These are phyloP conservation scores for Acrocalymma vagum DNA, from an alignment of 2,329 filamentous ascomycete genomes.

Conservation along the genomic window DNA sequence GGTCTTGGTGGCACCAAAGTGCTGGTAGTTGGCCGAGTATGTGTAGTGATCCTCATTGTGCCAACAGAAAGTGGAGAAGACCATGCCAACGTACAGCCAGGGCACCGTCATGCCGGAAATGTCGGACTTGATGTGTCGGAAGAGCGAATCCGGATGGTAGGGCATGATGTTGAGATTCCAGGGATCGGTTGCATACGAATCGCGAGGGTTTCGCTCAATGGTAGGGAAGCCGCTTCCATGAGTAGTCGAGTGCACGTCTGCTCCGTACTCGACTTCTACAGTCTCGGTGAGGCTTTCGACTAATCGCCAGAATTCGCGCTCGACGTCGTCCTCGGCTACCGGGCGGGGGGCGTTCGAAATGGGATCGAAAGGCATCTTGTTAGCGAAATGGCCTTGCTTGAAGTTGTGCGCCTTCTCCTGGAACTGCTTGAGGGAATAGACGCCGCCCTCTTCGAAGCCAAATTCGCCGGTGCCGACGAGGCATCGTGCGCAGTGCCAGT, in stretches of 20 bases:
- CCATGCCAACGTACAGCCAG: conserved; percentile 99
- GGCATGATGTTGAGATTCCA: conserved; percentile 97
- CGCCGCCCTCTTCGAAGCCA: conserved; percentile 94
- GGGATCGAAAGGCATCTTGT: conserved; percentile 88
- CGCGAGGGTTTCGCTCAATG: conserved; percentile 86
- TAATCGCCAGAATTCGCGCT: conserved; percentile 94
- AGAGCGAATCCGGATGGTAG: conserved; percentile 88
- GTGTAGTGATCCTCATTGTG: conserved; percentile 98
- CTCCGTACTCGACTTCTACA: conserved; percentile 97
- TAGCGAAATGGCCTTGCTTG: conserved; percentile 92
- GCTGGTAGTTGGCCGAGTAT: conserved; percentile 98
- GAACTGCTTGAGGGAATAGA: conserved; percentile 95
- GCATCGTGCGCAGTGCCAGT: conserved; percentile 97
- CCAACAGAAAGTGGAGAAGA: conserved; percentile 99
- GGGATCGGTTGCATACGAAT: conserved; percentile 86
- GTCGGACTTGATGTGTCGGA: conserved; percentile 96
- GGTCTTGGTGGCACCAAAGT: conserved; percentile 97
- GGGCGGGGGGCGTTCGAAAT: conserved; percentile 80
- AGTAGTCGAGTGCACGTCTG: conserved; percentile 97
- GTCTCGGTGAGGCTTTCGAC: conserved; percentile 94
- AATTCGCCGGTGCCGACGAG: conserved; percentile 96
- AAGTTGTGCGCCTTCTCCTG: conserved; percentile 96
- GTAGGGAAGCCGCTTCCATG: conserved; percentile 98
- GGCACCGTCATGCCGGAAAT: conserved; percentile 99
- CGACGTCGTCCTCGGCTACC: conserved; percentile 93